Evolutionary conservation across 2,329 filamentous ascomycete species (phyloP).

Genomic region (Sarocladium strictum): DNA sequence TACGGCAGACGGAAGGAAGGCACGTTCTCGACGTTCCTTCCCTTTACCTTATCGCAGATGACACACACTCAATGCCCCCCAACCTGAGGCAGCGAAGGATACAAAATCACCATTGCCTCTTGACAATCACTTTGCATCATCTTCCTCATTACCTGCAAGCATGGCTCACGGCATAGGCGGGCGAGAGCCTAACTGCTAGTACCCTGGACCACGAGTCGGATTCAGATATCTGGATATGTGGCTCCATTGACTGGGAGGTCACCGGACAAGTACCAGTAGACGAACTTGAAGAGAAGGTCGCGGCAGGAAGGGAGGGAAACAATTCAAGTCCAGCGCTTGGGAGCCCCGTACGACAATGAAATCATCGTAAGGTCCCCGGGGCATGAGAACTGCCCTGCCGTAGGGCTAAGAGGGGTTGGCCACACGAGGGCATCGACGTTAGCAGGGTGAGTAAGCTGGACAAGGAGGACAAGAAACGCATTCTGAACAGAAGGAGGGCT

Average conservation of each 20-base stretch:
- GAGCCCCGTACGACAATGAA: background rate
- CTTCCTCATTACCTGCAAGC: too few relatives aligned
- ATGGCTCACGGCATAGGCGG: background rate
- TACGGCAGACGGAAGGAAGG: too few relatives aligned
- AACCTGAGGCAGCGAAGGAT: too few relatives aligned
- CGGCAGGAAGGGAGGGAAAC: background rate
- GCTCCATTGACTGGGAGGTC: slow-evolving; percentile 6
- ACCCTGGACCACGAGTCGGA: background rate
- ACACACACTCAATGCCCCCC: too few relatives aligned
- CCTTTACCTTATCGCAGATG: too few relatives aligned
- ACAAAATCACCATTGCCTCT: too few relatives aligned
- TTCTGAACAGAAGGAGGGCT: background rate
- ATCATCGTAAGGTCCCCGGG: background rate
- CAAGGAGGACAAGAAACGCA: background rate
- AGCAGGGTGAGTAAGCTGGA: slow-evolving; percentile 1
- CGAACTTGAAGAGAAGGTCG: background rate
- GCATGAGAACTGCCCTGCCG: background rate
- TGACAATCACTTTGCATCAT: too few relatives aligned
- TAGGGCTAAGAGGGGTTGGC: slow-evolving; percentile 3
- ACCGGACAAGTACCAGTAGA: background rate
- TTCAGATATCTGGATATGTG: slow-evolving; percentile 5
- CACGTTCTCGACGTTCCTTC: too few relatives aligned
- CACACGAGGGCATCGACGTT: slow-evolving; percentile 4
- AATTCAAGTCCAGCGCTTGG: background rate
- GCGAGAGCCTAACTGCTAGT: background rate